Conservation (phyloP, 306 rosid genomes). For the Benincasa hispida region DNA sequence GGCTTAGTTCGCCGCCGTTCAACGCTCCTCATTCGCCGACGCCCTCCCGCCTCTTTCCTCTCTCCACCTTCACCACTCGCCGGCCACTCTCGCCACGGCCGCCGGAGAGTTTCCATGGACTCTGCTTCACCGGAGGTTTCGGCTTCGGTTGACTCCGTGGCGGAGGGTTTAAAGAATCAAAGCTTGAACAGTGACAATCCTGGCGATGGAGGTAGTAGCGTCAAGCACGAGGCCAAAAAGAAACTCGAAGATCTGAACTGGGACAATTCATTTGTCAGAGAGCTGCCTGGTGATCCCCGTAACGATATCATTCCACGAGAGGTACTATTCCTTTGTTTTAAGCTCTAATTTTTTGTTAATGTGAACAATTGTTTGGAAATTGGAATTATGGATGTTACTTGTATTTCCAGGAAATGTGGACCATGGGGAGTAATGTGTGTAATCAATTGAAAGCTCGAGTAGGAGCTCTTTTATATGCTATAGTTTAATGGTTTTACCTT, state of each 20-base stretch:
- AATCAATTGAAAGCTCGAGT: not conserved
- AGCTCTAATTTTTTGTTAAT: not conserved
- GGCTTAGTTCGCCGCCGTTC: constrained; percentile 24
- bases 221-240: not conserved
- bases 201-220: not conserved
- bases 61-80: constrained; percentile 1
- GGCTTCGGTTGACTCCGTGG: constrained; percentile 51
- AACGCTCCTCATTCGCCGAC: not conserved
- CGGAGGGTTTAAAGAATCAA: constrained; percentile 48
- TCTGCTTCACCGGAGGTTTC: constrained; percentile 27
- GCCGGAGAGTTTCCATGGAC: constrained; percentile 38
- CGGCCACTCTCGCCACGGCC: constrained; percentile 17
- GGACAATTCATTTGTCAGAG: constrained; percentile 72
- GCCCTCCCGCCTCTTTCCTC: not conserved
- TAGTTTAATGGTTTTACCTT: not conserved
- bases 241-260: constrained; percentile 79
- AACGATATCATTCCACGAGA: constrained; percentile 63
- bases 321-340: constrained; percentile 23
- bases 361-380: not conserved
- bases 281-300: constrained; percentile 67
- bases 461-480: not conserved
- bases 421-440: not conserved
- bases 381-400: not conserved
- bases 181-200: constrained; percentile 20
- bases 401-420: constrained; percentile 7